phyloP scores from a whole-genome alignment of 768 basidiomycete species.

The Pulveroboletus sp. region DNA sequence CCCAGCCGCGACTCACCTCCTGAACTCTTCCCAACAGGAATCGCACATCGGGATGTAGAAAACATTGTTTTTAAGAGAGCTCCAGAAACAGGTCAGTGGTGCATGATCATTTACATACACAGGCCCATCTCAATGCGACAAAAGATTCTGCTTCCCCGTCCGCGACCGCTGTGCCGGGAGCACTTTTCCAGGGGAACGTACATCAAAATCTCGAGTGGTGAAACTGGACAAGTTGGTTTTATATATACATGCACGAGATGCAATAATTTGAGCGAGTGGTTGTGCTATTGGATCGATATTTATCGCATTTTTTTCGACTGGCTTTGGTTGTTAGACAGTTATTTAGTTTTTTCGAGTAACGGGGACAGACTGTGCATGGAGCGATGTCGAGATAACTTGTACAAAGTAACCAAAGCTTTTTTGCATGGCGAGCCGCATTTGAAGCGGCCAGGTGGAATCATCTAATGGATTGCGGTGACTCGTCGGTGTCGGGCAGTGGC shows the following conservation, averaged over 20 bases:
- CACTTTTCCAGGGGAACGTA: slow-evolving; percentile 3
- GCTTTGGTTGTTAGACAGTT: neutral
- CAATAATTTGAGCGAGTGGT: neutral
- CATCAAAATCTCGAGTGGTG: slow-evolving; percentile 11
- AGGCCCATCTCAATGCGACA: neutral
- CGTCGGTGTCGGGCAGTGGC: too few relatives aligned
- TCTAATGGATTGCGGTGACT: too few relatives aligned
- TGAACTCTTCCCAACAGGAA: neutral
- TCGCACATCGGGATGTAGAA: neutral
- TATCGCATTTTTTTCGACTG: neutral
- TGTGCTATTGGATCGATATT: neutral
- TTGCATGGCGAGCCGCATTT: too few relatives aligned
- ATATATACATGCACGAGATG: neutral
- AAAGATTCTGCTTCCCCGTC: neutral
- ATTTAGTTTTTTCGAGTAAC: neutral
- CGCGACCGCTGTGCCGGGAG: neutral
- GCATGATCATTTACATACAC: neutral
- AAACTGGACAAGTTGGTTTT: neutral
- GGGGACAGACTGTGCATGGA: neutral
- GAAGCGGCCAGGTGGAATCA: too few relatives aligned
- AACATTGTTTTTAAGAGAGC: neutral
- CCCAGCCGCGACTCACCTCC: neutral
- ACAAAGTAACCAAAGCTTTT: too few relatives aligned
- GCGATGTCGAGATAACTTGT: neutral
- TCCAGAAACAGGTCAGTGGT: slow-evolving; percentile 8